phyloP scores from a whole-genome alignment of 805 yeast species.

The Myxozyma udenii region DNA sequence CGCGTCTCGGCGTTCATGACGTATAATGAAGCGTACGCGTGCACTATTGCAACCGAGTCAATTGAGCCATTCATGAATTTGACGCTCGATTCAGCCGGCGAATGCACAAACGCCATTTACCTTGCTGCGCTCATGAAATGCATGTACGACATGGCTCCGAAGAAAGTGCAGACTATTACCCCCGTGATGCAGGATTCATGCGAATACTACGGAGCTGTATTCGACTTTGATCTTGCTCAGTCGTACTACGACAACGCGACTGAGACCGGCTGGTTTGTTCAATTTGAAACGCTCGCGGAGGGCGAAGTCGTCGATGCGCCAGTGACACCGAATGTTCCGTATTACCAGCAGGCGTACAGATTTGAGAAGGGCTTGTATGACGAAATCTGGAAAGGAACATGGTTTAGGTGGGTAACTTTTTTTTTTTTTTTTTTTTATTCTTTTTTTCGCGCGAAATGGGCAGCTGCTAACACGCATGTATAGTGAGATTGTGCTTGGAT shows the following conservation, averaged over 20 bases:
- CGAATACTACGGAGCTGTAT: background rate
- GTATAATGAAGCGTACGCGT: conserved; percentile 4
- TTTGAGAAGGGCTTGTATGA: conserved; percentile 1
- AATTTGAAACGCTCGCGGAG: background rate
- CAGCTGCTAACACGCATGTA: conserved; percentile 32
- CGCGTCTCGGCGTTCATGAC: background rate
- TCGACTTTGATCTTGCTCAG: background rate
- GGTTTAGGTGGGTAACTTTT: conserved; percentile 1
- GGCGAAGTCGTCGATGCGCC: conserved; percentile 42
- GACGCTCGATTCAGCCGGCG: background rate
- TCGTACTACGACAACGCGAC: conserved; percentile 2
- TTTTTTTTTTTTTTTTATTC: background rate
- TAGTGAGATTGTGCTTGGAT: conserved; percentile 5
- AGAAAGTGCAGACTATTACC: background rate
- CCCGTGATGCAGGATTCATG: background rate
- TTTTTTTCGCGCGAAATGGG: no score
- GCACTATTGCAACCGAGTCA: background rate
- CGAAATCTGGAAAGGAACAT: conserved; percentile 3
- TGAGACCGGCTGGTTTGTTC: background rate
- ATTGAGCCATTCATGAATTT: background rate
- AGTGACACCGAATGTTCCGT: conserved; percentile 3
- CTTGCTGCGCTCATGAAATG: conserved; percentile 1
- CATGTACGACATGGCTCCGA: background rate
- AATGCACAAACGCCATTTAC: background rate
- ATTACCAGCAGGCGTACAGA: background rate